Evolutionary conservation across 1,139 yeast species (phyloP).

Genomic region (Debaryomyces sp.): DNA sequence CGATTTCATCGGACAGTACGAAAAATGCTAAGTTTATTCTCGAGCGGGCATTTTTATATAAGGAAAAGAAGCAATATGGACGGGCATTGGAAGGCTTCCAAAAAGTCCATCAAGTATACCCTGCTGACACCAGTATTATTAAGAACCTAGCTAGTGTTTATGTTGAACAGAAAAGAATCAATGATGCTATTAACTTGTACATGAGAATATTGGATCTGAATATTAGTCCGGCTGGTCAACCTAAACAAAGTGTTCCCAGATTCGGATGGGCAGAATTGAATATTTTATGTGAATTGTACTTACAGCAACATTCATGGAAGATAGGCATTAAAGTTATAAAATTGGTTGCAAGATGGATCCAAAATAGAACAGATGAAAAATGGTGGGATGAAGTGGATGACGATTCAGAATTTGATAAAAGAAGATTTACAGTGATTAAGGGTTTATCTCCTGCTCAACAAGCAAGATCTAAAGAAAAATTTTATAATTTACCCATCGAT

Average conservation of each 20-base stretch:
- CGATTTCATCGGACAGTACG: conserved; percentile 58
- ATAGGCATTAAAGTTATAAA: conserved; percentile 66
- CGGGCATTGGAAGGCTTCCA: conserved; percentile 79
- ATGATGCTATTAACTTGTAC: conserved; percentile 82
- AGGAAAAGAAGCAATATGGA: conserved; percentile 63
- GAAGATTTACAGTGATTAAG: conserved; percentile 42
- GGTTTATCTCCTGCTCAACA: conserved; percentile 14
- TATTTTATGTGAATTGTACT: conserved; percentile 76
- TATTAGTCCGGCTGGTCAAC: conserved; percentile 34
- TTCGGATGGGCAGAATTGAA: conserved; percentile 92
- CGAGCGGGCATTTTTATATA: conserved; percentile 66
- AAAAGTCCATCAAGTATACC: conserved; percentile 60
- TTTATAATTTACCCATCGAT: conserved; percentile 71
- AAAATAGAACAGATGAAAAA: conserved; percentile 64
- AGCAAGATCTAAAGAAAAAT: conserved; percentile 36
- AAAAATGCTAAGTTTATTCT: conserved; percentile 57
- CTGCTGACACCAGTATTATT: conserved; percentile 62
- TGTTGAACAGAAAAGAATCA: conserved; percentile 71
- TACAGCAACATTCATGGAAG: conserved; percentile 63
- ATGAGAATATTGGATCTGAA: conserved; percentile 65
- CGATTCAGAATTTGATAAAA: conserved; percentile 77
- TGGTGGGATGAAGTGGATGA: conserved; percentile 82
- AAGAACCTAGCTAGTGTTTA: conserved; percentile 78
- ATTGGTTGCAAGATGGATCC: conserved; percentile 81
- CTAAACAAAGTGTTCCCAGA: conserved; percentile 35